These are phyloP conservation scores for Backusella tarrabulga DNA, from an alignment of 192 early-diverging fungal species.

Conservation along the genomic window DNA sequence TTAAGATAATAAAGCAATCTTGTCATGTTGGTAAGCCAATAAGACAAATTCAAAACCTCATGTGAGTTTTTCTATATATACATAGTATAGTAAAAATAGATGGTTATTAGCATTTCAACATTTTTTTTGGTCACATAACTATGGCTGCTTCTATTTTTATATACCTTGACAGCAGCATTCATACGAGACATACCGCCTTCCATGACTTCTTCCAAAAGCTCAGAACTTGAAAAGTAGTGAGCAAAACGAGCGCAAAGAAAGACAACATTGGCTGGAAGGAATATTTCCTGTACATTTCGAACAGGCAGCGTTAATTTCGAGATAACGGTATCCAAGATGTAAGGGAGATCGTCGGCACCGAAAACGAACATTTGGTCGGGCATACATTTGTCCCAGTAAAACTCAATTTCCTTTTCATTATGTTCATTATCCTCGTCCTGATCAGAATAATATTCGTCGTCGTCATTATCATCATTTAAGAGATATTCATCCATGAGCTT, in stretches of 20 bases:
- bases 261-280: conserved; percentile 82
- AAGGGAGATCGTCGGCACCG: conserved; percentile 61
- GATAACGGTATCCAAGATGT: conserved; percentile 72
- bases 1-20: conserved; percentile 86
- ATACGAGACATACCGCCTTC: conserved; percentile 55
- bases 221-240: conserved; percentile 71
- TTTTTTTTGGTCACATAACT: background rate
- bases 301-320: conserved; percentile 57
- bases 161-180: conserved; percentile 48
- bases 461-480: background rate
- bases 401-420: conserved; percentile 29
- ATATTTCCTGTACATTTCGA: conserved; percentile 56
- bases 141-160: too few species aligned
- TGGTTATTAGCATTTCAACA: background rate
- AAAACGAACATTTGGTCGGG: conserved; percentile 96
- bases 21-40: conserved; percentile 84
- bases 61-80: conserved; percentile 18
- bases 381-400: conserved; percentile 80
- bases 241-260: conserved; percentile 89
- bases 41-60: conserved; percentile 48
- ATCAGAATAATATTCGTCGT: conserved; percentile 17
- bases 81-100: background rate
- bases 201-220: conserved; percentile 71
- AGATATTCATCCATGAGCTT: conserved; percentile 20
- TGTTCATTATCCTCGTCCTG: conserved; percentile 9